Percentiles rank a stretch among this genome's conserved stretches.
Conservation (phyloP, 176 grass and related monocot genomes). For the Ensete glaucum region DNA sequence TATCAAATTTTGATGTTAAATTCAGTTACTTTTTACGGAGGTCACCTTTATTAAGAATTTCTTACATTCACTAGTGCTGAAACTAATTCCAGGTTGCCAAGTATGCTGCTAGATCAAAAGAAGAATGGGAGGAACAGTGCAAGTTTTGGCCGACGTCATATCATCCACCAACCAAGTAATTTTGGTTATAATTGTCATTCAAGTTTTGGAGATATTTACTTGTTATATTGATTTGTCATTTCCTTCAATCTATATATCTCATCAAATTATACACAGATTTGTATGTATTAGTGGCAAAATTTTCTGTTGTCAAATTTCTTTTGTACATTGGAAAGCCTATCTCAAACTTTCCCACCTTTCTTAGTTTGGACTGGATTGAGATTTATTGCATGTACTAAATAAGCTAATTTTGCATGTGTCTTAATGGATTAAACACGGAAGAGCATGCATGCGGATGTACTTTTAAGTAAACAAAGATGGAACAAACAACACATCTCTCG, state of each 20-base stretch:
- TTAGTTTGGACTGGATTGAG: neutral
- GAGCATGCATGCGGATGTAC: neutral
- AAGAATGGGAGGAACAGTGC: conserved; percentile 88
- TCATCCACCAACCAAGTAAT: conserved; percentile 64
- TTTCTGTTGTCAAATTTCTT: neutral
- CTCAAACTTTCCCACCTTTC: no score
- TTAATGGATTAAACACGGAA: neutral
- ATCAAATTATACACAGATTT: neutral
- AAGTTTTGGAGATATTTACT: neutral
- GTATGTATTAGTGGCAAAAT: neutral
- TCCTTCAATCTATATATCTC: no score
- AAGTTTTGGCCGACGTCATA: conserved; percentile 97
- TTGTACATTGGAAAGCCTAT: neutral
- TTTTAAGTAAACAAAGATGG: no score
- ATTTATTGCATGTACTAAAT: neutral
- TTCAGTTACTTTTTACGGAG: neutral
- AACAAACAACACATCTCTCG: no score
- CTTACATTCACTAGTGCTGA: conserved; percentile 16
- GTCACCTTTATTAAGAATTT: neutral
- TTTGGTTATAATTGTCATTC: neutral
- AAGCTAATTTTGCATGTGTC: neutral
- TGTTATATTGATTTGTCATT: neutral
- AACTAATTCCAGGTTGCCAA: conserved; percentile 53
- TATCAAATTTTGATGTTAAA: neutral
- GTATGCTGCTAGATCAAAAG: conserved; percentile 68